Conservation (phyloP, 148 eudicot species). For the Amaranthus cruentus region DNA sequence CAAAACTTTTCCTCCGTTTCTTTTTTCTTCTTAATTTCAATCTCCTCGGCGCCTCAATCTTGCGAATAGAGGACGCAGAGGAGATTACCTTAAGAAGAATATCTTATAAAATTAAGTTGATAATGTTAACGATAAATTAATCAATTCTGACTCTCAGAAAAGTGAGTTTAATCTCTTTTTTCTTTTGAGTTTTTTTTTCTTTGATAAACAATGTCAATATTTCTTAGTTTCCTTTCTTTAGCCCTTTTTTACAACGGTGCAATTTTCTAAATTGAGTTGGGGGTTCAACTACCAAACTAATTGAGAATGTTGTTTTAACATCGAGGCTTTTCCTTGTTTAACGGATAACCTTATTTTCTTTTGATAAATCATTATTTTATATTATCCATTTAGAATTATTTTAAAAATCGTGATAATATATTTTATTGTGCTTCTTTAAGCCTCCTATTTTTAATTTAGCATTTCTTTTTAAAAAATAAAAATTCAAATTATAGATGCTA, state of each 20-base stretch:
- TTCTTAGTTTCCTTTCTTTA: slow-evolving; percentile 8
- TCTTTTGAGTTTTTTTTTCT: not conserved
- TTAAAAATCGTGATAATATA: too few species aligned
- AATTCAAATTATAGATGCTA: too few species aligned
- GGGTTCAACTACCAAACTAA: not conserved
- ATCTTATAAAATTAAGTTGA: not conserved
- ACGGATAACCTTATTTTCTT: not conserved
- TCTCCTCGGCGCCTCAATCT: slow-evolving; percentile 4
- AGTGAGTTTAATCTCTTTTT: not conserved
- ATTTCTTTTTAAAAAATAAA: too few species aligned
- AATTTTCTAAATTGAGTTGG: slow-evolving; percentile 19
- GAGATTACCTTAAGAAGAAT: not conserved
- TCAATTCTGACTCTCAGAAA: not conserved
- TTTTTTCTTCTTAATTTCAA: not conserved
- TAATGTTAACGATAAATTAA: not conserved
- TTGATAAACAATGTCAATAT: not conserved
- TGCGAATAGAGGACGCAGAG: not conserved
- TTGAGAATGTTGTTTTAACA: not conserved
- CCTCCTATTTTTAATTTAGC: too few species aligned
- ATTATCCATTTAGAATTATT: not conserved
- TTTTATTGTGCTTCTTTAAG: too few species aligned
- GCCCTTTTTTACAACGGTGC: slow-evolving; percentile 1
- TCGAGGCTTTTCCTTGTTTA: not conserved
- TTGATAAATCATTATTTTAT: not conserved
- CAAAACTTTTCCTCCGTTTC: not conserved